Conservation (phyloP, 306 rosid genomes). For the Parietaria judaica region DNA sequence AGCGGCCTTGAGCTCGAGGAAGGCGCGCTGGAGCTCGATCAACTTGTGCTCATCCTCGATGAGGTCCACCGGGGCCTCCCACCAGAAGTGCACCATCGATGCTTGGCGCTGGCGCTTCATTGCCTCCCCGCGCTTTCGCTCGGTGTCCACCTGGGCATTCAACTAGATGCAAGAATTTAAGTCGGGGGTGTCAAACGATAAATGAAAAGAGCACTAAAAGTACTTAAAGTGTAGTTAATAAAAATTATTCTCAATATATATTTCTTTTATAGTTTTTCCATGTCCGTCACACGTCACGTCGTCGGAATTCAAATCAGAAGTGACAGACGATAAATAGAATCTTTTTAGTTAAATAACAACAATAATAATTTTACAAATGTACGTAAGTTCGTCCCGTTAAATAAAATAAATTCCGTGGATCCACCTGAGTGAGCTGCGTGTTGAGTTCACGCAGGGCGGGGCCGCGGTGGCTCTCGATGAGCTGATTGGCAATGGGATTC, state of each 20-base stretch:
- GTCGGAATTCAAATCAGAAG: background rate
- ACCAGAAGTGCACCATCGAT: background rate
- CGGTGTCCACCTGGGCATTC: constrained; percentile 4
- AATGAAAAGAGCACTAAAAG: background rate
- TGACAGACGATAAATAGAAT: background rate
- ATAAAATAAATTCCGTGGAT: background rate
- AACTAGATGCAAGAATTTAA: background rate
- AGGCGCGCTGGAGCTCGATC: background rate
- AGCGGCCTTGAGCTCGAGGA: constrained; percentile 7
- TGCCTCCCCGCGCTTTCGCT: constrained; percentile 9
- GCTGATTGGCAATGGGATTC: background rate
- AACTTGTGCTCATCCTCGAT: constrained; percentile 3
- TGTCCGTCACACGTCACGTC: background rate
- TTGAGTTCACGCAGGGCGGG: constrained; percentile 12
- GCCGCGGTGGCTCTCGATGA: constrained; percentile 6
- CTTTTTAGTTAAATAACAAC: no score
- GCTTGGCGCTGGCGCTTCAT: background rate
- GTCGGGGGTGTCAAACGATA: background rate
- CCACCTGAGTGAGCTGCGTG: background rate
- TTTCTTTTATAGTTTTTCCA: no score
- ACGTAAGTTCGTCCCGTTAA: no score
- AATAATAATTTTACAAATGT: background rate
- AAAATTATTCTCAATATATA: no score
- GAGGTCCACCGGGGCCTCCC: constrained; percentile 3
- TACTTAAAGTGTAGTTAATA: background rate